Evolutionary conservation across 176 grass and related monocot species (phyloP).

Genomic region (Poa annua): DNA sequence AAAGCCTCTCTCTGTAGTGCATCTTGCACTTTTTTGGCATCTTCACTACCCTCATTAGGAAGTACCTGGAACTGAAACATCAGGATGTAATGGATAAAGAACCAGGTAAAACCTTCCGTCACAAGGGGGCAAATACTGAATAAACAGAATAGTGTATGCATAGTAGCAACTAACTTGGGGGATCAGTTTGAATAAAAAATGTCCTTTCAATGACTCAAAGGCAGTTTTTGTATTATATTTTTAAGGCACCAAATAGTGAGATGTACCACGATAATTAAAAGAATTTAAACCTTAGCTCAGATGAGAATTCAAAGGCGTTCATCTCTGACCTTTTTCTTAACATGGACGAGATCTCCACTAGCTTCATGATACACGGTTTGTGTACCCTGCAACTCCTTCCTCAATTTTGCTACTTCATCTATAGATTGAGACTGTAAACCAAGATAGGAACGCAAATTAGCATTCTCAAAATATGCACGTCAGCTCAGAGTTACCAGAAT

Average conservation of each 20-base stretch:
- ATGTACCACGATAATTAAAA: neutral
- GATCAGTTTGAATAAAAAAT: conserved; percentile 7
- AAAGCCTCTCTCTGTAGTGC: conserved; percentile 53
- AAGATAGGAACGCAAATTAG: conserved; percentile 41
- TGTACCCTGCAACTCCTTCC: conserved; percentile 61
- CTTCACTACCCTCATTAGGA: conserved; percentile 59
- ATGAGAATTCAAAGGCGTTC: neutral
- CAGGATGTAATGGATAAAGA: conserved; percentile 30
- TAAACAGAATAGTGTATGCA: conserved; percentile 7
- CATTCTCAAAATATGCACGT: neutral
- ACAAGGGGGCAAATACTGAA: neutral
- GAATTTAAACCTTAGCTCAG: conserved; percentile 13
- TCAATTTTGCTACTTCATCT: conserved; percentile 68
- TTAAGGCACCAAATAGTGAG: neutral
- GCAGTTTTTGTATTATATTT: neutral
- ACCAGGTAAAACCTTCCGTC: neutral
- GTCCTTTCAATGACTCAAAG: neutral
- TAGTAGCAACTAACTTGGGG: conserved; percentile 19
- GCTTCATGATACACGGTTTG: conserved; percentile 57
- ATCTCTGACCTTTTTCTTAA: conserved; percentile 61
- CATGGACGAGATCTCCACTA: conserved; percentile 63
- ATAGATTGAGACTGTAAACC: conserved; percentile 54
- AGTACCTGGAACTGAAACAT: conserved; percentile 65
- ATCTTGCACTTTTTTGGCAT: conserved; percentile 55
- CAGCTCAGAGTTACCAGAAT: conserved; percentile 17